A percentile compares a stretch with the other conserved stretches of the same genome.
phyloP scores from a whole-genome alignment of 192 early-diverging fungal species.

The Coemansia sp. region DNA sequence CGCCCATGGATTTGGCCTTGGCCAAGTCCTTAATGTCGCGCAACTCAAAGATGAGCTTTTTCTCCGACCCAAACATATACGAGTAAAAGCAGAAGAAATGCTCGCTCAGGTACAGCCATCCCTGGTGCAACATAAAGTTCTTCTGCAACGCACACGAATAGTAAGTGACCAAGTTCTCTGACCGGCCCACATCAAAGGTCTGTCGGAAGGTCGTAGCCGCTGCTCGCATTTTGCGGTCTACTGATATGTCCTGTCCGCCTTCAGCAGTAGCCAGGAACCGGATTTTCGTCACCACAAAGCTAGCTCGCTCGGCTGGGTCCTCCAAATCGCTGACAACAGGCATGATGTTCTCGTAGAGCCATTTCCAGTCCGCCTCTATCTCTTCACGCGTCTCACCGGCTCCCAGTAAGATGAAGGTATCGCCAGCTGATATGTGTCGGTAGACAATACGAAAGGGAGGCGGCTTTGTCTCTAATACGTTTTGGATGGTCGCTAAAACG shows the following conservation, averaged over 20 bases:
- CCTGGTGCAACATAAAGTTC: conserved; percentile 83
- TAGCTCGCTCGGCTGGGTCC: conserved; percentile 76
- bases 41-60: conserved; percentile 87
- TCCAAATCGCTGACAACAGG: conserved; percentile 73
- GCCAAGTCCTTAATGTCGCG: conserved; percentile 89
- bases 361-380: conserved; percentile 89
- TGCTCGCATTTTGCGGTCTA: conserved; percentile 84
- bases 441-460: conserved; percentile 89
- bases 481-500: conserved; percentile 90
- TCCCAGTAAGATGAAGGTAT: conserved; percentile 78
- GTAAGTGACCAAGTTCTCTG: conserved; percentile 91
- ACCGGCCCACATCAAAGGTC: conserved; percentile 77
- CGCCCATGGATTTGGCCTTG: conserved; percentile 89
- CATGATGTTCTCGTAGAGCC: conserved; percentile 82
- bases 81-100: conserved; percentile 96
- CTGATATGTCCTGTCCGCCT: conserved; percentile 66
- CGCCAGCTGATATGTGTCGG: conserved; percentile 59
- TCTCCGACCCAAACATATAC: conserved; percentile 90
- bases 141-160: conserved; percentile 91
- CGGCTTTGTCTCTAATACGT: conserved; percentile 94
- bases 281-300: conserved; percentile 91
- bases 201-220: conserved; percentile 89
- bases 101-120: conserved; percentile 96
- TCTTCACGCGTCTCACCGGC: conserved; percentile 81
- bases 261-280: conserved; percentile 80